phyloP scores from a whole-genome alignment of 2,329 filamentous ascomycete genomes.

The Waltergamsia citrina region DNA sequence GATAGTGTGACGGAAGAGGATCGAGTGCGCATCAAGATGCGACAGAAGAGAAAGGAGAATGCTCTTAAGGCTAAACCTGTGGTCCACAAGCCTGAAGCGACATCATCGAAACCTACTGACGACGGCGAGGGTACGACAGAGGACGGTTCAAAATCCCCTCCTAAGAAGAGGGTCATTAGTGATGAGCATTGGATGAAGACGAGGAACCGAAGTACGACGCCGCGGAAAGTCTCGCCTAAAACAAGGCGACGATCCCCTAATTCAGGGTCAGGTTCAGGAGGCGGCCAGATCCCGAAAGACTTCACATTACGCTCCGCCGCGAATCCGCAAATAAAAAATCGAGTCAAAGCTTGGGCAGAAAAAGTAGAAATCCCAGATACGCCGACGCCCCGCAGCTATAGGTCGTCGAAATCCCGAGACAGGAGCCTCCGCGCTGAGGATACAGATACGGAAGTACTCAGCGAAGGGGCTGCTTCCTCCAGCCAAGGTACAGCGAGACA shows the following conservation, averaged over 20 bases:
- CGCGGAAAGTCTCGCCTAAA: constrained; percentile 33
- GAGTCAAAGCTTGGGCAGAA: constrained; percentile 53
- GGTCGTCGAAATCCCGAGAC: constrained; percentile 23
- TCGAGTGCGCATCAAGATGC: constrained; percentile 45
- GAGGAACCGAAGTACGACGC: constrained; percentile 40
- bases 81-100: constrained; percentile 7
- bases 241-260: constrained; percentile 5
- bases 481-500: constrained; percentile 18
- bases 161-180: constrained; percentile 87
- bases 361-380: constrained; percentile 41
- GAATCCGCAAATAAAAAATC: constrained; percentile 47
- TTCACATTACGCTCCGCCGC: constrained; percentile 43
- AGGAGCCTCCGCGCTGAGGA: constrained; percentile 12
- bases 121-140: constrained; percentile 19
- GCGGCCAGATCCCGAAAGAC: constrained; percentile 41
- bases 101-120: constrained; percentile 8
- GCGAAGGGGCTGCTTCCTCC: constrained; percentile 11
- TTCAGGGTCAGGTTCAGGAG: constrained; percentile 1
- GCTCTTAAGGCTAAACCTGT: constrained; percentile 13
- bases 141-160: constrained; percentile 45
- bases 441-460: constrained; percentile 15
- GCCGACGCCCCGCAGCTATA: constrained; percentile 23
- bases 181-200: constrained; percentile 79
- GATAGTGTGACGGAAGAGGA: constrained; percentile 54
- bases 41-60: constrained; percentile 34